Base-by-base conservation (phyloP, 495 filamentous ascomycete species). In the Penicillium crystallinum region DNA sequence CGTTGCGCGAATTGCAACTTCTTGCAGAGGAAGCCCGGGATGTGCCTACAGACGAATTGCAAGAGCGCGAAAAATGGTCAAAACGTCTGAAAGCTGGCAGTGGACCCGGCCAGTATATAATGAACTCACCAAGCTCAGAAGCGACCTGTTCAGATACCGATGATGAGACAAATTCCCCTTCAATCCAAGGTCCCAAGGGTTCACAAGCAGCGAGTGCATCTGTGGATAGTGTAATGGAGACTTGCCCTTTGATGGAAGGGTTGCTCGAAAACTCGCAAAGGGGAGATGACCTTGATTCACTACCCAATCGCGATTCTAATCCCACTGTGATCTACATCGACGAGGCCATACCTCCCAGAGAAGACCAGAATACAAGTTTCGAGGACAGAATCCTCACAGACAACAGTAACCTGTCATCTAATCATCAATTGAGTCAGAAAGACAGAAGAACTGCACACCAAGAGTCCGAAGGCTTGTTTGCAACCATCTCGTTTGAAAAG, bases 31-130 rank as follows among this genome's bases (percentile, higher is more conserved):
- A 67, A 27, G 76, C 82, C 9, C 60, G 70, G 27, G 68, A 66
- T 40, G 54, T 74, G 5, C 67, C 69, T 5, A 39, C 19, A 4
- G 65, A 73, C 30, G 69, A 75, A 14, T 54, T 79, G 25, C 68
- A 81, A 27, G 77, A 85, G 54, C 66, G 77, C 55, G 67, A 70
- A 2, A 53, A 68, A 1, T 88, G 84, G 82, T 62, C 75, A 23
- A 71, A 76, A 11, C 77, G 75, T 6, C 58, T 88, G 10, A 76
- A 81, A 46, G 54, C 58, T 34, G 69, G 77, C 1, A 77, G 78
- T 43, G 64, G 54, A 7, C 57, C 54, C 2, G 41, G 57, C 14
- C 53, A 70, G 1, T 72, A 71, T 35, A 55, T 64, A 21, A 41
- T 49, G 10, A 47, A 56, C 43, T 73, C 71, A 4, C 54, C 58